phyloP scores from a whole-genome alignment of 2,329 filamentous ascomycete species.

The Fusarium ramigenum region DNA sequence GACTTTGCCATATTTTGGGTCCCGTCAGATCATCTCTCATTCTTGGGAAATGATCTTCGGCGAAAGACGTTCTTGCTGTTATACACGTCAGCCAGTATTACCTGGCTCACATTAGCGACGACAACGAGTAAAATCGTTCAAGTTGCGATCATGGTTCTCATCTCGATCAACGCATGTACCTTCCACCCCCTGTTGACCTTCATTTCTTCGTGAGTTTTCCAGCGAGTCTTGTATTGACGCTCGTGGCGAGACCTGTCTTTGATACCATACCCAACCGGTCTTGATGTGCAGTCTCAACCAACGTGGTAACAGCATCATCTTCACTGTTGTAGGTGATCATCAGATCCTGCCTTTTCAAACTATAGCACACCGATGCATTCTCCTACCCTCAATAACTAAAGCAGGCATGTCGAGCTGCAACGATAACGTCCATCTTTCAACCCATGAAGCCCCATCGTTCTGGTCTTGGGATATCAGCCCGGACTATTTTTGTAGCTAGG shows the following conservation, averaged over 20 bases:
- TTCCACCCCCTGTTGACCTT: not conserved
- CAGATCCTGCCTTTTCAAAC: not conserved
- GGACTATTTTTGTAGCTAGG: constrained; percentile 13
- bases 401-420: not conserved
- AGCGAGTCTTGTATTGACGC: not conserved
- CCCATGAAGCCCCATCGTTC: not conserved
- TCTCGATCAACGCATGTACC: not conserved
- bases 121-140: not conserved
- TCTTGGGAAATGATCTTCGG: not conserved
- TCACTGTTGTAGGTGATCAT: not conserved
- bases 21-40: not conserved
- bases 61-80: not conserved
- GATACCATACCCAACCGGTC: not conserved
- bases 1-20: not conserved
- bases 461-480: not conserved
- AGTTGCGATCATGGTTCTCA: not conserved
- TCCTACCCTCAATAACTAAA: not conserved
- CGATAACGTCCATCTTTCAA: not conserved
- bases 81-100: not conserved
- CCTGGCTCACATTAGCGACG: not conserved
- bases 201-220: not conserved
- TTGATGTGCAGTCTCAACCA: not conserved
- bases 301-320: not conserved
- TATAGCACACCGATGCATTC: not conserved
- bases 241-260: not conserved